Base-by-base conservation (phyloP, 2,329 filamentous ascomycete genomes). In the Dothistroma septosporum region DNA sequence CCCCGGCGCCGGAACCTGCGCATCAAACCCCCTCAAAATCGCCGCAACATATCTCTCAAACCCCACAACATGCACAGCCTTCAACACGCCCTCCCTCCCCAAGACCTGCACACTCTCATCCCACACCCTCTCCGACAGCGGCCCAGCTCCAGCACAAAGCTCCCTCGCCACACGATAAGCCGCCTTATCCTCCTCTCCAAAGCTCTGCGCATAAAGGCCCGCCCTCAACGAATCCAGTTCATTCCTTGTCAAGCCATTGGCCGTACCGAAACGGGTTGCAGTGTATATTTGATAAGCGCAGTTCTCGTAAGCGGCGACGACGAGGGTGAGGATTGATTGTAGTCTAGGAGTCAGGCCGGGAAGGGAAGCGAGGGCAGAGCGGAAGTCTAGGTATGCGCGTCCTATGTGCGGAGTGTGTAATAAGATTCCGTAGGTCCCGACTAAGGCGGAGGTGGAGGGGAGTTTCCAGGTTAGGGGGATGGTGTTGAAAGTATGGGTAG, bases 11-110 rank as follows among this genome's bases (percentile, higher is more conserved):
- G 62, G 62, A 21, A 61, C 46, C 22, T 64, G 62, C 31, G 59
- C 59, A 61, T 64, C 62, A 52, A 64, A 64, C 7, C 59, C 62
- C 46, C 62, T 59, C 62, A 61, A 37, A 53, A 61, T 41, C 41
- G 57, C 57, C 55, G 59, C 53, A 31, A 61, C 44, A 48, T 59
- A 64, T 22, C 59, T 47, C 50, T 59, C 24, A 24, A 64, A 60
- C 0, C 47, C 62, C 11, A 54, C 49, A 21, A 47, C 57, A 16
- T 64, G 62, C 11, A 64, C 57, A 5, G 57, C 46, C 9, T 57
- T 56, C 41, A 57, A 16, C 1, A 59, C 57, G 4, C 47, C 62
- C 2, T 55, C 47, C 46, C 19, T 53, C 10, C 62, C 59, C 44
- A 64, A 21, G 16, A 61, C 44, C 7, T 9, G n/a, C 21, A 61